Evolutionary conservation across 208 protist genomes (phyloP), one percentile per base, ranked within the genome.

Genomic region (Trypanosoma melophagium): DNA sequence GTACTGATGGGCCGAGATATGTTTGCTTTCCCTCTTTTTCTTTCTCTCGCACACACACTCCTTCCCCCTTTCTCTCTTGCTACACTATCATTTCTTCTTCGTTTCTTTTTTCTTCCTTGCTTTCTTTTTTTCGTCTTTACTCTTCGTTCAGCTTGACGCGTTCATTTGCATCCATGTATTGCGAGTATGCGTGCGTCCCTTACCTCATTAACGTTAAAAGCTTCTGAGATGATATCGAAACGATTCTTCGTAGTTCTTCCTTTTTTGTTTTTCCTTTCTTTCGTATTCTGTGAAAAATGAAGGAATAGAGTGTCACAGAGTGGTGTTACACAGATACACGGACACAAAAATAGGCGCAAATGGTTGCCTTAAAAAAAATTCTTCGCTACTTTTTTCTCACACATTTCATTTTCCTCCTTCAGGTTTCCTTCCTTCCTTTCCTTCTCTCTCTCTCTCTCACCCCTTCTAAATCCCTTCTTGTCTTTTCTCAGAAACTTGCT

Each of bases 281-380:
- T 63, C 24, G 7, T 24, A 13, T 63, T 63, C 44, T 63, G 44
- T 63, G 59, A 53, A 63, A 52, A 63, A 3, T 8, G 31, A 58
- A 38, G 31, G 22, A 25, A 25, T 21, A 24, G 22, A 31, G 16
- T 38, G 7, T 17, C 13, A 19, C 17, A 42, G 1, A 10, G 24
- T 5, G 1, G 3, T 35, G 28, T 35, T 1, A 35, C 28, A 35
- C 28, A 35, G 5, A 35, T 14, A 38, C 24, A 24, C 7, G 9
- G 28, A n/a, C 31, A 17, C 7, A 19, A 44, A 61, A 35, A 35
- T 5, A 35, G 28, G 28, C 5, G 28, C 28, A 35, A 35, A 35
- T 35, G 28, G 28, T 35, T 35, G 28, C 28, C 28, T 35, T 5
- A 5, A 7, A 63, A 21, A 35, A 63, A 21, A 35, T 17, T 13